Evolutionary conservation across 1,284 basidiomycete genomes (phyloP).

Genomic region (Microbotryomycetes sp.): DNA sequence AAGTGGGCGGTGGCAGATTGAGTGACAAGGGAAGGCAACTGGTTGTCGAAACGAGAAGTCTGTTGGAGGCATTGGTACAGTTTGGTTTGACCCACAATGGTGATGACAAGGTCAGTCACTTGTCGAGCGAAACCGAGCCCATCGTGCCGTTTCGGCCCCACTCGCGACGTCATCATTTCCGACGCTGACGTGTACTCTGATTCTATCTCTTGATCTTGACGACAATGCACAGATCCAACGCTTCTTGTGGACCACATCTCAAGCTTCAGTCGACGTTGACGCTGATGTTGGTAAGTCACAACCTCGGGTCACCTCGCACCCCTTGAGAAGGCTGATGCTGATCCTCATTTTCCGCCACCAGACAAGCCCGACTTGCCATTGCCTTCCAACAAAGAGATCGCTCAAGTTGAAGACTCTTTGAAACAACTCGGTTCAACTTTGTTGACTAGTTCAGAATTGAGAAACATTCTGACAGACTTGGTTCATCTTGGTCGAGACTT

Average conservation of each 20-base stretch:
- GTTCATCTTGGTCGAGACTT: slow-evolving; percentile 45
- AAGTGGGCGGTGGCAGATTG: slow-evolving; percentile 38
- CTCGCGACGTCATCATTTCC: no score
- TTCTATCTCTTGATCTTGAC: not conserved
- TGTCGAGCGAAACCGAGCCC: no score
- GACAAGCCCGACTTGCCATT: slow-evolving; percentile 35
- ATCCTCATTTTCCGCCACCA: slow-evolving; percentile 35
- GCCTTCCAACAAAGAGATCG: slow-evolving; percentile 41
- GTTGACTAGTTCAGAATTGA: slow-evolving; percentile 45
- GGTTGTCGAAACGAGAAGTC: slow-evolving; percentile 39
- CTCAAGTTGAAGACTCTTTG: slow-evolving; percentile 43
- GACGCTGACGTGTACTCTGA: not conserved
- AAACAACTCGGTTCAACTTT: slow-evolving; percentile 45
- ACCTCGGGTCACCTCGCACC: not conserved
- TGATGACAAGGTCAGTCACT: slow-evolving; percentile 34
- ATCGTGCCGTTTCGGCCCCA: no score
- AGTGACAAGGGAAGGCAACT: slow-evolving; percentile 41
- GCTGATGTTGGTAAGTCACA: slow-evolving; percentile 9
- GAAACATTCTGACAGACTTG: slow-evolving; percentile 45
- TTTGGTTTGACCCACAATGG: slow-evolving; percentile 45
- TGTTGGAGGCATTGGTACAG: slow-evolving; percentile 39
- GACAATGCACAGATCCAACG: slow-evolving; percentile 33
- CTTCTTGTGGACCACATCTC: slow-evolving; percentile 39
- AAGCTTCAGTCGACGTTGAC: slow-evolving; percentile 36
- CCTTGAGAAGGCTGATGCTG: not conserved